Base-by-base conservation (phyloP, 371 early-diverging fungal species). In the Mucor saturninus region DNA sequence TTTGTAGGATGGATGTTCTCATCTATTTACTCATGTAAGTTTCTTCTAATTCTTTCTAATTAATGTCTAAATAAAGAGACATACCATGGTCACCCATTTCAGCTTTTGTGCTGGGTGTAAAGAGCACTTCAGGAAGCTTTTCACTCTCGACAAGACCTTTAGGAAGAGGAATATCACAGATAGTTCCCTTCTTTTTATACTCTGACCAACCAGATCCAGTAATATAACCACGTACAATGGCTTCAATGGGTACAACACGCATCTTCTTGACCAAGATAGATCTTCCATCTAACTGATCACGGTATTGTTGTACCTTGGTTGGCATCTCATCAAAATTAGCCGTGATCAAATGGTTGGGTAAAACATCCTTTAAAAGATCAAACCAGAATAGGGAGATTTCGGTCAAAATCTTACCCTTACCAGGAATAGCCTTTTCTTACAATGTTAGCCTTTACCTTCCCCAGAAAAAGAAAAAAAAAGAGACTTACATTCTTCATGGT, bases 91-190 rank as follows among this genome's bases (percentile, higher is more conserved):
- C 95, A 35, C 99, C 99, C 61, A 94, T 87, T 56, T 97, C 99
- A 46, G 99, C 99, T 83, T 98, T 98, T 45, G 99, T 98, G 72
- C 93, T 92, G 35, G 99, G 99, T 11, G 99, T 98, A 73, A 95
- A 98, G 46, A 98, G 77, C 10, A 96, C 90, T 59, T 79, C 67
- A 1, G 85, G 86, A 40, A 98, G 86, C 68, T 90, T 90, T 67
- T 96, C 82, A 60, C 92, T 92, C 72, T 97, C 96, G 39, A 85
- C 75, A 62, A 98, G 74, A 3, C 91, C 94, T 7, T 74, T 67
- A 2, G 95, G 93, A 43, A 98, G 84, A 39, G 79, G 75, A 55
- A 98, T 95, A 68, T 92, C 95, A 69, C 97, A 96, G 38, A 98
- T 90, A 3, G 96, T 95, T 31, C 95, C 95, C 64, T 90, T 90